Base-by-base conservation (phyloP, 345 rosid species). In the Pelargonium nanum region DNA sequence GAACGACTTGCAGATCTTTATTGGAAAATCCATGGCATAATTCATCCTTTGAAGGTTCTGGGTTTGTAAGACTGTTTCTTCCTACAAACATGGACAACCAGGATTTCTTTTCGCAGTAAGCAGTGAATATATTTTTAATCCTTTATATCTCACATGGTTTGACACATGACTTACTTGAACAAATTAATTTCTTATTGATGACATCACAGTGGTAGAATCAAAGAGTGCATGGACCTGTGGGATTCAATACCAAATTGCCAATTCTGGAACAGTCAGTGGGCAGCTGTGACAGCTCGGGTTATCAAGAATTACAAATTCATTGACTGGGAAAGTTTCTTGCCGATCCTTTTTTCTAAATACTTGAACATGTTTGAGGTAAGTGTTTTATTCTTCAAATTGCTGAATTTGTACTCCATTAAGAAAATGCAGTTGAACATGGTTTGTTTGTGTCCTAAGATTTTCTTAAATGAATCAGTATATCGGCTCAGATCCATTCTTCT, bases 1-100 rank as follows among this genome's bases (percentile, higher is more conserved):
- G 59, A 62, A 72, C 20, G 24, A 58, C 62, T 53, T 71, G 77
- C 85, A 93, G 99, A 75, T 71, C 82, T 70, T 81, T 85, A 56
- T 72, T 89, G 85, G 97, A 89, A 69, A 93, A 93, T 76, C 99
- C 99, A 26, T 93, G 97, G 97, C 96, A 93, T 73, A 89, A 93
- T 77, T 80, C 97, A 48, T 70, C 94, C 66, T 93, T 93, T 68
- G 99, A 93, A 78, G 99, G 99, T 66, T 78, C 91, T 76, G 99
- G 99, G 23, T 93, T 93, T 64, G 80, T 89, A 73, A 85, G 88
- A 75, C 77, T 93, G 65, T 93, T 93, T 79, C 91, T 93, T 60
- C 99, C 99, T 15, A 87, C 96, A 53, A 93, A 93, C 77, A 22
- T 73, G 56, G 87, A 79, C 71, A 93, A 93, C 79, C 85, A 75